Conservation (phyloP, 305 asterid species). For the Caryopteris hybrid region DNA sequence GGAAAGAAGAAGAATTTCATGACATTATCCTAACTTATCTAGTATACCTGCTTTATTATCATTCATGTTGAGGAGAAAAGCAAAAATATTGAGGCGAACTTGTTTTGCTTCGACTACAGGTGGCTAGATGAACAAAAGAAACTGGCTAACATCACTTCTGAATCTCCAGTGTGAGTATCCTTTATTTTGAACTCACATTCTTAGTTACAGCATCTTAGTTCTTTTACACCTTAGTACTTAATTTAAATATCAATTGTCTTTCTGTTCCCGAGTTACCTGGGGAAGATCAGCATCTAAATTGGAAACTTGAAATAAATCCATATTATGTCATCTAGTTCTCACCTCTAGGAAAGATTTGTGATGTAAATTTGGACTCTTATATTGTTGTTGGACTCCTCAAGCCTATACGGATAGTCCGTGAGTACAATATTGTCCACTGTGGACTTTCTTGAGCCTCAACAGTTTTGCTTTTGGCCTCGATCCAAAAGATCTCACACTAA, state of each 20-base stretch:
- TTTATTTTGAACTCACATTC: neutral
- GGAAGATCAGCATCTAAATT: too few species aligned
- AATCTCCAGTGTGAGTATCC: slow-evolving; percentile 83
- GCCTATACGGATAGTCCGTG: too few species aligned
- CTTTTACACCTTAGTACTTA: neutral
- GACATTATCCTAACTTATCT: neutral
- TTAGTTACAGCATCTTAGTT: neutral
- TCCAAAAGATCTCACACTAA: too few species aligned
- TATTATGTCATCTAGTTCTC: neutral
- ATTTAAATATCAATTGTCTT: too few species aligned
- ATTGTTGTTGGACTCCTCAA: too few species aligned
- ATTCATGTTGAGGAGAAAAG: too few species aligned
- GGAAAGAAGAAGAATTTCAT: neutral
- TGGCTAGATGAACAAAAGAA: slow-evolving; percentile 94
- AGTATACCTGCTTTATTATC: too few species aligned
- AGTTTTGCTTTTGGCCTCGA: too few species aligned
- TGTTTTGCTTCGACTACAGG: slow-evolving; percentile 34
- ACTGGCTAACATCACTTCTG: slow-evolving; percentile 72
- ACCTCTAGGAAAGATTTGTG: neutral
- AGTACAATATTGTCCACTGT: too few species aligned
- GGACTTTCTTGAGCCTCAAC: too few species aligned
- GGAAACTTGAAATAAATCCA: neutral
- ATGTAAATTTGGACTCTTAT: neutral
- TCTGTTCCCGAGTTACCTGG: too few species aligned
- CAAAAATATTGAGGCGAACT: too few species aligned